phyloP scores from a whole-genome alignment of 108 stramenopile genomes.

The Craspedostauros australis region DNA sequence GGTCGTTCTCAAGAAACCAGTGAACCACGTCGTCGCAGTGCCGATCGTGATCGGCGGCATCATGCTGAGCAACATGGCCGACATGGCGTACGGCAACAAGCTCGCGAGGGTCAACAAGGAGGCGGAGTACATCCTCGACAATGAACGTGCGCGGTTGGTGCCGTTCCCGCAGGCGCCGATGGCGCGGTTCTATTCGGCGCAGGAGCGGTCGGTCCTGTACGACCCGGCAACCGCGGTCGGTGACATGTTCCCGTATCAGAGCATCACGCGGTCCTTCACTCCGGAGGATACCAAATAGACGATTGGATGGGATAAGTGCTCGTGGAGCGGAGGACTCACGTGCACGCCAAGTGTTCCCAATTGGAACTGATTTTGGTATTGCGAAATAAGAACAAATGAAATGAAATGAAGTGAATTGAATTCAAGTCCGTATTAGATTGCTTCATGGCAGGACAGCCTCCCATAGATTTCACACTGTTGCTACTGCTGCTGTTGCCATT shows the following conservation, averaged over 20 bases:
- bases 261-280: constrained; percentile 12
- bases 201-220: constrained; percentile 29
- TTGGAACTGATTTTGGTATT: too few relatives aligned
- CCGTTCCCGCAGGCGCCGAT: constrained; percentile 46
- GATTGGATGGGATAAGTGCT: too few relatives aligned
- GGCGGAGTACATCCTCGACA: constrained; percentile 45
- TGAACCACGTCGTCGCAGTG: constrained; percentile 31
- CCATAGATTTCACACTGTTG: too few relatives aligned
- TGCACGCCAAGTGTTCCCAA: too few relatives aligned
- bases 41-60: constrained; percentile 41
- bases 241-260: constrained; percentile 28
- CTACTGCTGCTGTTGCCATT: too few relatives aligned
- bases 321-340: too few relatives aligned
- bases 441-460: too few relatives aligned
- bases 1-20: constrained; percentile 16
- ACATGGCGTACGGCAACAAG: constrained; percentile 61
- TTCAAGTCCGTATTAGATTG: too few relatives aligned
- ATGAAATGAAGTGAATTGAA: too few relatives aligned
- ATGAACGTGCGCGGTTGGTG: constrained; percentile 47
- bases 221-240: constrained; percentile 38
- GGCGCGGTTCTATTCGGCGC: constrained; percentile 35
- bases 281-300: too few relatives aligned
- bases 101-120: constrained; percentile 42
- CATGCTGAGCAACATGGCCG: constrained; percentile 45
- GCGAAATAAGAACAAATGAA: too few relatives aligned